Evolutionary conservation across 139 green algal genomes (phyloP), one percentile per base, ranked within the genome.

Genomic region (Chlamydomonas schloesseri): DNA sequence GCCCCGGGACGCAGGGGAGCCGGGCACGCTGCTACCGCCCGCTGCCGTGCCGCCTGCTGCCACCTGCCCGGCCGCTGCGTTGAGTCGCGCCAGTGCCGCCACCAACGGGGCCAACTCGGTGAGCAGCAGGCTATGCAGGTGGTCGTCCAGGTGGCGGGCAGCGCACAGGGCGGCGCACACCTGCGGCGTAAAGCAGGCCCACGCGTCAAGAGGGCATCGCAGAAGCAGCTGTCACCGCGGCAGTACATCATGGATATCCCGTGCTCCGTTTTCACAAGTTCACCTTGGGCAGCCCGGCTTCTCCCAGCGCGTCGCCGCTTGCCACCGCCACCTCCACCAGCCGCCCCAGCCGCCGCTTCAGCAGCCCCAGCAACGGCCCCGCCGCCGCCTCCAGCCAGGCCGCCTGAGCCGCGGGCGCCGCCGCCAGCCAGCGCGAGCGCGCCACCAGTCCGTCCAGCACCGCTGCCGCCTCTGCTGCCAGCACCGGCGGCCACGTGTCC

Each of bases 111-210:
- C 79, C 28, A 85, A 67, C 1, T 85, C 79, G 4, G 79, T 85
- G 65, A 76, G 47, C 26, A 85, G 65, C 29, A 85, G 79, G 21
- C 47, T 77, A 47, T 69, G 47, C 36, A 85, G 46, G 29, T 74
- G n/a, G 64, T 84, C 78, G 62, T 84, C 64, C 42, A 84, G 31
- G 23, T 50, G 42, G 46, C 65, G 64, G 4, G 78, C 64, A 15
- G 78, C 64, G 64, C 78, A 84, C 15, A 84, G 64, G 23, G 78
- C 78, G 29, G 78, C 64, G 46, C 78, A 84, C 18, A 84, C 78
- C 78, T 84, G 78, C 24, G 13, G 21, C 17, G 60, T 20, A 31
- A 67, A 28, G 58, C 15, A 29, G 58, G 5, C 13, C 15, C 58
- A 29, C 5, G 20, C 58, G 58, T 29, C 65, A 14, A 33, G 71